phyloP scores from a whole-genome alignment of 2,329 filamentous ascomycete genomes.

The Cercospora nicotianae region DNA sequence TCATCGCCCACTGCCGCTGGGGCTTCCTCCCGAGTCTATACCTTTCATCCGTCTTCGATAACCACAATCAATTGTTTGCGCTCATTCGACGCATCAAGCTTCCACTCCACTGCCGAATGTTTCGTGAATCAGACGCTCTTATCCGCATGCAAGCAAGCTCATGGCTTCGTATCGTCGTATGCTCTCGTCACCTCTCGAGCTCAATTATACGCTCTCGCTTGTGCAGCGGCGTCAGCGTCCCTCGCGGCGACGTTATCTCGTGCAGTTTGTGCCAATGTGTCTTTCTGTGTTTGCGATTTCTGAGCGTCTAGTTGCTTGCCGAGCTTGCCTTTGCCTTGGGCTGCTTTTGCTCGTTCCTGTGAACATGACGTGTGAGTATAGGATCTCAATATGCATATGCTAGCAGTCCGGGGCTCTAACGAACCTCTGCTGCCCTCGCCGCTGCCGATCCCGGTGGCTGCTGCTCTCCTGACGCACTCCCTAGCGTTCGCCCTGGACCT shows the following conservation, averaged over 20 bases:
- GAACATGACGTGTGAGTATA: too few species aligned
- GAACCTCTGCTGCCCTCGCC: slow-evolving; percentile 80
- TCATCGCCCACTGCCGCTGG: not conserved
- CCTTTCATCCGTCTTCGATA: not conserved
- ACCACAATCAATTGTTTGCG: not conserved
- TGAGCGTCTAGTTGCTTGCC: slow-evolving; percentile 70
- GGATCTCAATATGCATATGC: too few species aligned
- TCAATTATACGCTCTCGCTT: slow-evolving; percentile 53
- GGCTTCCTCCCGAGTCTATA: not conserved
- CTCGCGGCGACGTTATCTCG: slow-evolving; percentile 63
- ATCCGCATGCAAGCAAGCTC: too few species aligned
- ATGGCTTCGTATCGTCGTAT: slow-evolving; percentile 3
- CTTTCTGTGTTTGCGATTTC: slow-evolving; percentile 68
- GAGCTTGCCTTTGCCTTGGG: slow-evolving; percentile 66
- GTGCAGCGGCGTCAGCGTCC: slow-evolving; percentile 64
- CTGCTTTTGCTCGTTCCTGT: slow-evolving; percentile 66
- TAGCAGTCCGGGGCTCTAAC: slow-evolving; percentile 39
- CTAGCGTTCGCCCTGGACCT: slow-evolving; percentile 60
- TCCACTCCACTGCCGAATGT: not conserved
- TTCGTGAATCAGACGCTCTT: too few species aligned
- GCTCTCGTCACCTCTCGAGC: not conserved
- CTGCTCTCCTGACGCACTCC: slow-evolving; percentile 43
- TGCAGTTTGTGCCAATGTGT: slow-evolving; percentile 68
- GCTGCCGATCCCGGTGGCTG: slow-evolving; percentile 69
- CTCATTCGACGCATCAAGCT: not conserved